A percentile compares a stretch with the other conserved stretches of the same genome.
Conservation (phyloP, 2,329 filamentous ascomycete genomes). For the Aspergillus bombycis region DNA sequence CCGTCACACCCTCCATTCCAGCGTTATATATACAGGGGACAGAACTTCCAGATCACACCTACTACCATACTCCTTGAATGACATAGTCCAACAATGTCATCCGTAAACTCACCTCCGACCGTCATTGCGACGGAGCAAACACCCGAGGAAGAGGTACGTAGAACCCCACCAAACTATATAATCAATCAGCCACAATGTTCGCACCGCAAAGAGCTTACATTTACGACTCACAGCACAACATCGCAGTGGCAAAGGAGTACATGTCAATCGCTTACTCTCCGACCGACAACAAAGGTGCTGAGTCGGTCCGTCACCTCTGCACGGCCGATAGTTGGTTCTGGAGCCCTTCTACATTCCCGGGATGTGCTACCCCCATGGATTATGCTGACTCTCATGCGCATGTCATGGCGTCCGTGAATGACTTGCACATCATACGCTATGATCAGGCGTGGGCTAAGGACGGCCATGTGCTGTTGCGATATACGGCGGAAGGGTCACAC, state of each 20-base stretch:
- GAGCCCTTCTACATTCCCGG: constrained; percentile 43
- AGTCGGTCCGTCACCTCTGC: constrained; percentile 40
- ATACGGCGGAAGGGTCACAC: constrained; percentile 43
- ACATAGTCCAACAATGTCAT: constrained; percentile 9
- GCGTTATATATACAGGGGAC: neutral
- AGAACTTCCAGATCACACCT: too few species aligned
- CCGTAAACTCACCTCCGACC: constrained; percentile 7
- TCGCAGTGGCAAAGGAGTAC: constrained; percentile 39
- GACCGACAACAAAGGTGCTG: constrained; percentile 36
- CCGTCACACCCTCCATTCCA: neutral
- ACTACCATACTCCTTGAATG: neutral
- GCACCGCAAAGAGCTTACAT: too few species aligned
- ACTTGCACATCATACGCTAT: constrained; percentile 41
- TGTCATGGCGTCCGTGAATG: constrained; percentile 38
- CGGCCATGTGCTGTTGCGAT: constrained; percentile 39
- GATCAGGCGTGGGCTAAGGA: constrained; percentile 42
- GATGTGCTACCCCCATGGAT: constrained; percentile 40
- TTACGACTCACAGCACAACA: constrained; percentile 26
- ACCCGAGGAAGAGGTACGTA: constrained; percentile 10
- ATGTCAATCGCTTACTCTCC: constrained; percentile 44
- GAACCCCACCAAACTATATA: neutral
- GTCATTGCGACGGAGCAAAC: constrained; percentile 7
- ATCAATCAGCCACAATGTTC: neutral
- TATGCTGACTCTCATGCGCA: constrained; percentile 42
- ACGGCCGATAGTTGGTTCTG: constrained; percentile 36